Evolutionary conservation across 192 early-diverging fungal genomes (phyloP), one percentile per base, ranked within the genome.

Genomic region (Chytriomyces confervae): DNA sequence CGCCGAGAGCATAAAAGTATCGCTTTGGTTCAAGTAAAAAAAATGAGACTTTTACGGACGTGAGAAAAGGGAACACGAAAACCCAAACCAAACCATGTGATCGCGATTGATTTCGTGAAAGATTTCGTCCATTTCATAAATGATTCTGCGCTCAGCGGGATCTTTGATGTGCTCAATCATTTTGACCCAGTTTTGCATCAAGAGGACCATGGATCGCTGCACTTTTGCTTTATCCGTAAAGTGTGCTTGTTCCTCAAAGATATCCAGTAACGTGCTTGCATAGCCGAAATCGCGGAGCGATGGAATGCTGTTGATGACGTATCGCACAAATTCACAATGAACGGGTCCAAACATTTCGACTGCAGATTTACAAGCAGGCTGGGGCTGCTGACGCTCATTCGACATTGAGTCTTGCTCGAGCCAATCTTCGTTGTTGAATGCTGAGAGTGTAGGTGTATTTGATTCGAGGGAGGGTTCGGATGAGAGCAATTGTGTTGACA

Each of bases 51-150:
- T 36, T 36, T 36, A 36, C 29, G 29, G 29, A 36, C 29, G 2
- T 36, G 36, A 0, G 24, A 36, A 36, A 36, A 4, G 36, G 36
- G 4, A 36, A 36, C 36, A 3, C 0, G 36, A 36, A 36, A 36
- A 27, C 24, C 24, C 24, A 27, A 36, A 36, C 2, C 36, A 36
- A 57, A 57, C 20, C 53, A 57, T 57, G 53, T 57, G 53, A 57
- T 57, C 20, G 20, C 20, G 53, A 20, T 57, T 57, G 20, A 57
- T 57, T n/a, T 57, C 20, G 53, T 57, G 53, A 57, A 57, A 57
- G 53, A 57, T 57, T 57, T 57, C 53, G 53, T 57, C 53, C 53
- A 57, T 57, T 57, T 57, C 53, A 57, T 57, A 57, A 20, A 57
- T 57, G 16, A 57, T n/a, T 57, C 53, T 13, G 16, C 53, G 53